These are phyloP conservation scores for Jackrogersella multiformis DNA, from an alignment of 495 filamentous ascomycete genomes.

Conservation along the genomic window DNA sequence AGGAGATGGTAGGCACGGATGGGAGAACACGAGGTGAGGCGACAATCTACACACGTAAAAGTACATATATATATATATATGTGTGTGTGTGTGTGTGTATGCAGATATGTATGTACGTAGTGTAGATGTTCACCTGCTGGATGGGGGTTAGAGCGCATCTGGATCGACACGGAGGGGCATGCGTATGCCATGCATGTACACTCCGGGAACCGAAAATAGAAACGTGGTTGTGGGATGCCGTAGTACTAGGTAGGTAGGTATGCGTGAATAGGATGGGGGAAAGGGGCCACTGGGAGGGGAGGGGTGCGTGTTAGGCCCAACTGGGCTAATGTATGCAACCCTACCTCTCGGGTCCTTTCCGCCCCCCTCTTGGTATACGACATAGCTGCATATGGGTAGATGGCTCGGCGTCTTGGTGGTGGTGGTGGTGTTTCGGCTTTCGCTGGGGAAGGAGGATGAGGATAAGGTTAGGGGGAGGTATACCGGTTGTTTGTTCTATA, in stretches of 20 bases:
- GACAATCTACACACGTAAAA: too few species aligned
- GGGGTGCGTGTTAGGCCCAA: neutral
- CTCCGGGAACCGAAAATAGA: slow-evolving; percentile 30
- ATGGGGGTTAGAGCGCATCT: neutral
- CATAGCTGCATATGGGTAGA: neutral
- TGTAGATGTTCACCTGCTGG: neutral
- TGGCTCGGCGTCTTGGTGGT: neutral
- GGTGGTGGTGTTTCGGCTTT: too few species aligned
- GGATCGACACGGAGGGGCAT: neutral
- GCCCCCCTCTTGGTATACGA: neutral
- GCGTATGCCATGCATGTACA: slow-evolving; percentile 34
- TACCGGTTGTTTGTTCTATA: too few species aligned
- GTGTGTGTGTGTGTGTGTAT: too few species aligned
- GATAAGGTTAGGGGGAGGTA: too few species aligned
- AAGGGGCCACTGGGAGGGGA: too few species aligned
- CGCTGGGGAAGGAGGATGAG: too few species aligned
- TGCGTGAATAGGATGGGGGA: neutral
- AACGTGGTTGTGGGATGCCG: neutral
- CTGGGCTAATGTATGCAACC: slow-evolving; percentile 27
- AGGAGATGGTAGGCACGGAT: too few species aligned
- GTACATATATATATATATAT: too few species aligned
- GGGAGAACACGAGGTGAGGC: too few species aligned
- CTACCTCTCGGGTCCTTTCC: slow-evolving; percentile 22
- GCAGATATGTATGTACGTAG: too few species aligned
- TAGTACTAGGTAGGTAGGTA: too few species aligned